A percentile compares a stretch with the other conserved stretches of the same genome.
Conservation (phyloP, 1,284 basidiomycete species). For the Xerocomus amazonicus region DNA sequence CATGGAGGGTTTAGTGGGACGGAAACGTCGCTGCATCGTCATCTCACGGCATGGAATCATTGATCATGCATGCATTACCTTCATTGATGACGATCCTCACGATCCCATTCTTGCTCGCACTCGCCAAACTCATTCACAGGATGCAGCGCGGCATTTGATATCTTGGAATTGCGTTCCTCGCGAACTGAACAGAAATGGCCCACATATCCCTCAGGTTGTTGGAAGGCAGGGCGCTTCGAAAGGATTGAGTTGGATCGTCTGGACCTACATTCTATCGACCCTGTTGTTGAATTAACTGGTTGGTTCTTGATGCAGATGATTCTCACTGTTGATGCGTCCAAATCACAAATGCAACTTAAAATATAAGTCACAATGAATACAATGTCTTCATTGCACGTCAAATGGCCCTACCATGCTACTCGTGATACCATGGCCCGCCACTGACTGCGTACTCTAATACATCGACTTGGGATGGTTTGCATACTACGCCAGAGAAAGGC, state of each 20-base stretch:
- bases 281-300: too few relatives aligned
- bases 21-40: conserved; percentile 22
- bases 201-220: background rate
- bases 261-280: conserved; percentile 20
- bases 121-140: conserved; percentile 18
- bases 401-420: too few relatives aligned
- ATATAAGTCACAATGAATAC: too few relatives aligned
- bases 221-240: background rate
- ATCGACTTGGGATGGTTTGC: too few relatives aligned
- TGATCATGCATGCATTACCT: conserved; percentile 33
- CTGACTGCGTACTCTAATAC: too few relatives aligned
- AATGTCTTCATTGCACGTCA: too few relatives aligned
- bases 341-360: too few relatives aligned
- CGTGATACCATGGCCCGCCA: too few relatives aligned
- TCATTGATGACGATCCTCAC: conserved; percentile 21
- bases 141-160: conserved; percentile 24
- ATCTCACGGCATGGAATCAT: conserved; percentile 21
- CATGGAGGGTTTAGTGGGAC: conserved; percentile 37
- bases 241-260: conserved; percentile 14
- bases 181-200: conserved; percentile 1
- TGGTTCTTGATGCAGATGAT: too few relatives aligned
- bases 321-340: too few relatives aligned
- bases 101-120: conserved; percentile 16
- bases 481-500: conserved; percentile 5
- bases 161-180: conserved; percentile 14